phyloP scores from a whole-genome alignment of 2,329 filamentous ascomycete species.

The Dactylellina cionopaga region DNA sequence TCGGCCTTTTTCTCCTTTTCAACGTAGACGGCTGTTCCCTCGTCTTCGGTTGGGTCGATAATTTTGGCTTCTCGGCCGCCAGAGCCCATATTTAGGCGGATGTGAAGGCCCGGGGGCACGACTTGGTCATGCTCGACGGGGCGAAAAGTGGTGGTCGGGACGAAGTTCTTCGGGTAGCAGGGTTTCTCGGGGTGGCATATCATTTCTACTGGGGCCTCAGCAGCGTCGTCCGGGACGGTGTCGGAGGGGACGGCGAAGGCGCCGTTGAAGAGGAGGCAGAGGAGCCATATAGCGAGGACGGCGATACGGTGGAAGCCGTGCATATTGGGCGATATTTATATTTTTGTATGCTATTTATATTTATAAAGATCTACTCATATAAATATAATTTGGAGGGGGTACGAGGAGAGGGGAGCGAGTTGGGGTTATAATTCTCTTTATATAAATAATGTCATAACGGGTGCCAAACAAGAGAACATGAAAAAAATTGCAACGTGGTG shows the following conservation, averaged over 20 bases:
- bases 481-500: no score
- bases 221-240: background rate
- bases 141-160: constrained; percentile 73
- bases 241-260: constrained; percentile 18
- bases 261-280: constrained; percentile 42
- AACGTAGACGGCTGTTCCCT: constrained; percentile 60
- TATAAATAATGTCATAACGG: no score
- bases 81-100: constrained; percentile 72
- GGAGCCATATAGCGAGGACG: constrained; percentile 32
- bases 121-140: constrained; percentile 72
- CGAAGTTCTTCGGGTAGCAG: constrained; percentile 74
- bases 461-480: no score
- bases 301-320: constrained; percentile 33
- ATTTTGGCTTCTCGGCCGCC: constrained; percentile 74
- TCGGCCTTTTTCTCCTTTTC: constrained; percentile 27
- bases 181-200: constrained; percentile 70
- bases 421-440: constrained; percentile 1
- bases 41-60: constrained; percentile 66
- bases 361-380: constrained; percentile 64
- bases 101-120: constrained; percentile 72
- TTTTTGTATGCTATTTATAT: background rate
- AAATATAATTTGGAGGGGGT: background rate
- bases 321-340: constrained; percentile 9
- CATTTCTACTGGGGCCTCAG: constrained; percentile 62
- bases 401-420: background rate